A percentile compares a stretch with the other conserved stretches of the same genome.
Conservation (phyloP, 2,329 filamentous ascomycete genomes). For the Aspergillus calidoustus region DNA sequence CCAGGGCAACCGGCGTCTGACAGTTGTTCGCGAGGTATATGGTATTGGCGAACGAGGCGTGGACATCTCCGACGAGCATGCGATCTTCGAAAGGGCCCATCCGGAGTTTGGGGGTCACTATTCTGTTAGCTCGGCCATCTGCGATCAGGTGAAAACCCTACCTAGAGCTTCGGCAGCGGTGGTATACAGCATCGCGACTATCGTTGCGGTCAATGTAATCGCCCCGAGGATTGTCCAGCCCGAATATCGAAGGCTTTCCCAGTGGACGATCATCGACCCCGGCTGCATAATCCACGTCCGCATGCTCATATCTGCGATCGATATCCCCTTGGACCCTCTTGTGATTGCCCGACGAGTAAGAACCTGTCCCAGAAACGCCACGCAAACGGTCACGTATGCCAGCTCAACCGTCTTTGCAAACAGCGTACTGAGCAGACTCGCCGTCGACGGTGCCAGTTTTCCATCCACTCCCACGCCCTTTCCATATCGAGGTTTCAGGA, state of each 20-base stretch:
- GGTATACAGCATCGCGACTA: conserved; percentile 74
- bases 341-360: conserved; percentile 71
- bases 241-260: conserved; percentile 67
- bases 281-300: conserved; percentile 75
- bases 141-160: conserved; percentile 25
- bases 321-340: conserved; percentile 66
- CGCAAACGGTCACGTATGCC: conserved; percentile 76
- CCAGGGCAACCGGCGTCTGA: conserved; percentile 60
- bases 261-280: conserved; percentile 73
- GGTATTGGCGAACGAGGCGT: conserved; percentile 67
- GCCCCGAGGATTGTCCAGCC: conserved; percentile 66
- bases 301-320: conserved; percentile 78
- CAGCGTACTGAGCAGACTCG: conserved; percentile 69
- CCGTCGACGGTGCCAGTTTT: conserved; percentile 63
- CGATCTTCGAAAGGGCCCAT: conserved; percentile 58
- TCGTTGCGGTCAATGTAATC: conserved; percentile 66
- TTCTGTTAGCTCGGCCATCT: neutral
- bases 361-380: conserved; percentile 74
- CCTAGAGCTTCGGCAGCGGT: conserved; percentile 74
- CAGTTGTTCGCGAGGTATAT: conserved; percentile 62
- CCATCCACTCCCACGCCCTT: conserved; percentile 55
- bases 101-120: conserved; percentile 71
- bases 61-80: conserved; percentile 61
- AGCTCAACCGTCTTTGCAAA: conserved; percentile 78
- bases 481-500: conserved; percentile 66